Percentiles rank a stretch among this genome's conserved stretches.
phyloP scores from a whole-genome alignment of 2,329 filamentous ascomycete genomes.

The Aspergillus ibericus region DNA sequence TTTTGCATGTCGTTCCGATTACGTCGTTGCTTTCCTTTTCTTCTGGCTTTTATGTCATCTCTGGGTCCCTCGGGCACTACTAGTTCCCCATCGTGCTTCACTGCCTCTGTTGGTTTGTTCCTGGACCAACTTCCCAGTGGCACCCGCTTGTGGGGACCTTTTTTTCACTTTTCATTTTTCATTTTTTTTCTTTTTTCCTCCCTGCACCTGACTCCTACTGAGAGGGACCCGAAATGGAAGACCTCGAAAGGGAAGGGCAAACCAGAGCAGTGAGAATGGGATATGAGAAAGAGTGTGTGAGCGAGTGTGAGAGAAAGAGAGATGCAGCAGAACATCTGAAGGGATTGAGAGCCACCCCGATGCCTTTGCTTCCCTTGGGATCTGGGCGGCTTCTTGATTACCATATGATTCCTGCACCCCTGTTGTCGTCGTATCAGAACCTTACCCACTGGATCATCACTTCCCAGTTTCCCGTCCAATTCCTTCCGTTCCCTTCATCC shows the following conservation, averaged over 20 bases:
- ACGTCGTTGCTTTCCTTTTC: background rate
- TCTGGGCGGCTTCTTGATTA: slow-evolving; percentile 9
- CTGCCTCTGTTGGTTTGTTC: slow-evolving; percentile 9
- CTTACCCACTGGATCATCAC: slow-evolving; percentile 8
- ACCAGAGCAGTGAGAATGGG: background rate
- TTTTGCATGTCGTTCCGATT: background rate
- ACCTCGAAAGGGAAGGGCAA: background rate
- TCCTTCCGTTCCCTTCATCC: slow-evolving; percentile 7
- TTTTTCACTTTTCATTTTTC: slow-evolving; percentile 3
- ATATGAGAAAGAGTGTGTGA: no score
- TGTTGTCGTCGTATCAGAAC: slow-evolving; percentile 17
- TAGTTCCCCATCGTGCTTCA: background rate
- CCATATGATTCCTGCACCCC: slow-evolving; percentile 13
- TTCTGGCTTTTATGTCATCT: slow-evolving; percentile 4
- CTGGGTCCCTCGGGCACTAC: background rate
- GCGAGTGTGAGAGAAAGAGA: background rate
- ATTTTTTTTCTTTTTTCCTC: slow-evolving; percentile 4
- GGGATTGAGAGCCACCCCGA: background rate
- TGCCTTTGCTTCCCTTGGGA: slow-evolving; percentile 4
- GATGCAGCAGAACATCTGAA: background rate
- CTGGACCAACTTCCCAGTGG: slow-evolving; percentile 5
- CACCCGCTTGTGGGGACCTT: slow-evolving; percentile 6
- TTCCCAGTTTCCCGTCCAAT: slow-evolving; percentile 5
- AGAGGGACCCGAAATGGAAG: background rate
- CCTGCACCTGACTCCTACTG: slow-evolving; percentile 5